A percentile compares a stretch with the other conserved stretches of the same genome.
These are phyloP conservation scores for Claviceps maximensis DNA, from an alignment of 2,329 filamentous ascomycete genomes.

Conservation along the genomic window DNA sequence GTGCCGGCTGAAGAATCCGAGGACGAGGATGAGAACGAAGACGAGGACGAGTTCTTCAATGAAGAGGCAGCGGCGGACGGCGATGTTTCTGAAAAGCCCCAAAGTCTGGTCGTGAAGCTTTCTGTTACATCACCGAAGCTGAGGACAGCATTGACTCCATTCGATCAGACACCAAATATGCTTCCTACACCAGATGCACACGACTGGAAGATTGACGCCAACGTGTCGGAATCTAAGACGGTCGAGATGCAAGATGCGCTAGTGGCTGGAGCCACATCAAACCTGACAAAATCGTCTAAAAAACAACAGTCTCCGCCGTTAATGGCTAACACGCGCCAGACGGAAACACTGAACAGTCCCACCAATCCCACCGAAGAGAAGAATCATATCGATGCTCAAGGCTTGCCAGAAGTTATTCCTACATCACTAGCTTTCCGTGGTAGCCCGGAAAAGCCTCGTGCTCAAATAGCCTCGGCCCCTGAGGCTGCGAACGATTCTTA, in stretches of 20 bases:
- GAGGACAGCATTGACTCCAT: conserved; percentile 16
- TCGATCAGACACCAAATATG: conserved; percentile 11
- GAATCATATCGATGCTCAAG: conserved; percentile 8
- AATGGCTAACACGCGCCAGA: neutral
- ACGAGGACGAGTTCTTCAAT: conserved; percentile 32
- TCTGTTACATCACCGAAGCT: conserved; percentile 33
- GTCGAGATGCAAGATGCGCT: conserved; percentile 17
- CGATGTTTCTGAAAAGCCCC: conserved; percentile 32
- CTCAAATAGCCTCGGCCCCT: conserved; percentile 16
- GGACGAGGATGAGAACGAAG: conserved; percentile 42
- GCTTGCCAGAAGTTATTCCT: conserved; percentile 21
- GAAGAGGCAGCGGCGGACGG: conserved; percentile 43
- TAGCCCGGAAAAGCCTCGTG: conserved; percentile 44
- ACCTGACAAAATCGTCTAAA: neutral
- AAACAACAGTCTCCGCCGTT: neutral
- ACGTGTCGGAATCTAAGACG: conserved; percentile 6
- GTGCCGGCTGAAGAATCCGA: conserved; percentile 43
- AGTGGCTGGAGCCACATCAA: neutral
- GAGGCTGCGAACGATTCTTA: conserved; percentile 19
- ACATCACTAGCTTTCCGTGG: conserved; percentile 45
- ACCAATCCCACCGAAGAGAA: conserved; percentile 8
- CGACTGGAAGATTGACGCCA: conserved; percentile 8
- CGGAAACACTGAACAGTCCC: conserved; percentile 1
- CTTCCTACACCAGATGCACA: conserved; percentile 12
- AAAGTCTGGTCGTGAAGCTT: conserved; percentile 65